phyloP scores from a whole-genome alignment of 1,139 yeast genomes.

The Candida buenavistaensis region DNA sequence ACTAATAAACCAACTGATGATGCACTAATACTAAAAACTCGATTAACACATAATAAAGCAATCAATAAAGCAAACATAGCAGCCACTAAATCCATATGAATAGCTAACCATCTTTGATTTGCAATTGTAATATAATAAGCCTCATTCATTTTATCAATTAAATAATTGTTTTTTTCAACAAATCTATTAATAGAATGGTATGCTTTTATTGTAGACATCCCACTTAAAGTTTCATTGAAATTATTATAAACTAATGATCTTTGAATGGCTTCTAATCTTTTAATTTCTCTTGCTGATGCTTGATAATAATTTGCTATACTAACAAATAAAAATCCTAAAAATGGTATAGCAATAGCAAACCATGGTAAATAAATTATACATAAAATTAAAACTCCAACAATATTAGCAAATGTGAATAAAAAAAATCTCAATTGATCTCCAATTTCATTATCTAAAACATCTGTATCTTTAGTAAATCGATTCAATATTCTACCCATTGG shows the following conservation, averaged over 20 bases:
- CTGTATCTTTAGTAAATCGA: slow-evolving; percentile 80
- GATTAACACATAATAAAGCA: slow-evolving; percentile 62
- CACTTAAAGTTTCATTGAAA: slow-evolving; percentile 74
- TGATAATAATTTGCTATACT: slow-evolving; percentile 53
- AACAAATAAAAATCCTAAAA: slow-evolving; percentile 34
- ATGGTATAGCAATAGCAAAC: slow-evolving; percentile 53
- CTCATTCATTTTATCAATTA: slow-evolving; percentile 69
- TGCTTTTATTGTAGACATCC: slow-evolving; percentile 70
- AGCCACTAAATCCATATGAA: slow-evolving; percentile 62
- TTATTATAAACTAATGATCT: slow-evolving; percentile 77
- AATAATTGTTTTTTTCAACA: slow-evolving; percentile 44
- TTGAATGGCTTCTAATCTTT: slow-evolving; percentile 75
- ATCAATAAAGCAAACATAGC: slow-evolving; percentile 48
- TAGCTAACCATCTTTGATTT: slow-evolving; percentile 80
- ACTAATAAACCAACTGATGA: slow-evolving; percentile 73
- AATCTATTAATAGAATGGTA: slow-evolving; percentile 55
- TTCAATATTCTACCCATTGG: slow-evolving; percentile 65
- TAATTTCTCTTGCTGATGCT: slow-evolving; percentile 75
- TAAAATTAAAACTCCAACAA: slow-evolving; percentile 65
- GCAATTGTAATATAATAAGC: slow-evolving; percentile 69
- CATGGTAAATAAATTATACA: slow-evolving; percentile 75
- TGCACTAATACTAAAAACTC: slow-evolving; percentile 62
- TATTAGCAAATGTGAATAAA: slow-evolving; percentile 45
- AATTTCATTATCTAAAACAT: slow-evolving; percentile 75
- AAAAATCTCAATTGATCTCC: slow-evolving; percentile 61